Conservation (phyloP, 768 basidiomycete species). For the Boletus subcaerulescens region DNA sequence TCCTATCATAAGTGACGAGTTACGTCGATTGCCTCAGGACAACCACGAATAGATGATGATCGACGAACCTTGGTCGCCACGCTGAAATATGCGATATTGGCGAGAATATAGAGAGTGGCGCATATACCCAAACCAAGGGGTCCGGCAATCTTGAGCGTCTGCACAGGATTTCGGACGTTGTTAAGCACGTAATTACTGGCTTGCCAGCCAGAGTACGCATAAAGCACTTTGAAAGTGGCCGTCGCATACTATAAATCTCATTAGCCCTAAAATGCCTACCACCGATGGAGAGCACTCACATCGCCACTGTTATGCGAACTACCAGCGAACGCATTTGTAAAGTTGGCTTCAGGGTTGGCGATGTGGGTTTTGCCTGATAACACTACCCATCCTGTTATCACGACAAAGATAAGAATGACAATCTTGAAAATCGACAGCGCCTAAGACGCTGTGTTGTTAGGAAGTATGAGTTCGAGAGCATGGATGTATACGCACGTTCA, state of each 20-base stretch:
- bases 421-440: conserved; percentile 53
- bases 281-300: conserved; percentile 23
- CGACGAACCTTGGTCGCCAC: conserved; percentile 21
- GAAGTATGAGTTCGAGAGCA: too few species aligned
- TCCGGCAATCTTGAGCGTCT: conserved; percentile 60
- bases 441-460: conserved; percentile 26
- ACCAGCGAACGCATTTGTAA: conserved; percentile 54
- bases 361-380: conserved; percentile 56
- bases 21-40: neutral
- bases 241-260: conserved; percentile 48
- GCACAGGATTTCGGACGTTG: conserved; percentile 50
- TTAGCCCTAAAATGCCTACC: neutral
- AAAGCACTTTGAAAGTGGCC: conserved; percentile 57
- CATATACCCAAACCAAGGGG: conserved; percentile 56
- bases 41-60: too few species aligned
- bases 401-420: conserved; percentile 50
- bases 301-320: conserved; percentile 52
- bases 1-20: conserved; percentile 20
- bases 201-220: conserved; percentile 50
- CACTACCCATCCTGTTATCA: conserved; percentile 59
- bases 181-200: conserved; percentile 50
- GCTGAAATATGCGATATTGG: conserved; percentile 58
- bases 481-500: conserved; percentile 44
- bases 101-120: conserved; percentile 49
- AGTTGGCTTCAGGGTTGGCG: conserved; percentile 54